Percentiles rank a stretch among this genome's conserved stretches.
Conservation (phyloP, 352 stramenopile genomes). For the Phytophthora vignae region DNA sequence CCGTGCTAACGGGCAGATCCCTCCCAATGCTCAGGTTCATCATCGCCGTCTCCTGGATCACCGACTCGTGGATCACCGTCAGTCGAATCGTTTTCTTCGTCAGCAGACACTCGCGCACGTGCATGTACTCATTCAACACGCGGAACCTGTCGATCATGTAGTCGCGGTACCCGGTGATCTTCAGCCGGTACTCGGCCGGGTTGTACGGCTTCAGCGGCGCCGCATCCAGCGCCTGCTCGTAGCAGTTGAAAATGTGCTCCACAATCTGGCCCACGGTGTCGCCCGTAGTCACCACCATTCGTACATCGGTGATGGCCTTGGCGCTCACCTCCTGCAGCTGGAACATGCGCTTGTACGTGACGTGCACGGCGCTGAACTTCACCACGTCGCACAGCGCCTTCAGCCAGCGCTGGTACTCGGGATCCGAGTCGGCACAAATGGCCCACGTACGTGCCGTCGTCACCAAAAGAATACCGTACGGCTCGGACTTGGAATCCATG, state of each 20-base stretch:
- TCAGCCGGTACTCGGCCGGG: conserved; percentile 78
- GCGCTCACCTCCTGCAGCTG: conserved; percentile 81
- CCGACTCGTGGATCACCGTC: conserved; percentile 81
- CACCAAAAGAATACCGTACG: conserved; percentile 82
- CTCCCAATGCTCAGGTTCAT: conserved; percentile 74
- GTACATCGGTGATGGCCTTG: conserved; percentile 82
- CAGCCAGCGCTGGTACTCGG: conserved; percentile 79
- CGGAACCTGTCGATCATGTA: conserved; percentile 84
- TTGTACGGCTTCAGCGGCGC: conserved; percentile 76
- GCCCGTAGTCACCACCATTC: conserved; percentile 76
- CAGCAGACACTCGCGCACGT: conserved; percentile 81
- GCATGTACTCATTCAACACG: conserved; percentile 85
- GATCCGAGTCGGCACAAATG: conserved; percentile 74
- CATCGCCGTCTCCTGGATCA: conserved; percentile 84
- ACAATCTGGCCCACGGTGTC: conserved; percentile 88
- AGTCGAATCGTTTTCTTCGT: conserved; percentile 84
- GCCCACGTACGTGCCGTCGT: conserved; percentile 83
- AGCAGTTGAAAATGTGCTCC: conserved; percentile 88
- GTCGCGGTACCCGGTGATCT: conserved; percentile 83
- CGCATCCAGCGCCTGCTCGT: conserved; percentile 76
- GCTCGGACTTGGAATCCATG: conserved; percentile 67
- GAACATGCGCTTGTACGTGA: conserved; percentile 82
- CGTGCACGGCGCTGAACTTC: conserved; percentile 75
- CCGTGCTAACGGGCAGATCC: conserved; percentile 46
- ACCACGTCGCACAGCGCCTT: conserved; percentile 79